A percentile compares a stretch with the other conserved stretches of the same genome.
phyloP scores from a whole-genome alignment of 2,329 filamentous ascomycete genomes.

The Fusarium hostae region DNA sequence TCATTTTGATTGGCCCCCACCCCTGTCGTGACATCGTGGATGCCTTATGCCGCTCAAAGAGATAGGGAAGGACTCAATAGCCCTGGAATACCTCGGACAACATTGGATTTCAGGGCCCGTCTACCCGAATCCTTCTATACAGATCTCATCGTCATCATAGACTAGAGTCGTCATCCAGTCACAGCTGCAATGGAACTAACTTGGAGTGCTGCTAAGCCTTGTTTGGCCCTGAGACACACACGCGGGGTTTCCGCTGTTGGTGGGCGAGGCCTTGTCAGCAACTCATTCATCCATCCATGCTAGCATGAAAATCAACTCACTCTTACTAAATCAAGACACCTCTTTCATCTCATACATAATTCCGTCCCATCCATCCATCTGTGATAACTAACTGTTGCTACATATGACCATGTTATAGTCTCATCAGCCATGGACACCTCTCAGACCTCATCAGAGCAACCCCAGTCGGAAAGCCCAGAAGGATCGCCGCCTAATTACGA shows the following conservation, averaged over 20 bases:
- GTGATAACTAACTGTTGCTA: not conserved
- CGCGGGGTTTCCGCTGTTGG: conserved; percentile 26
- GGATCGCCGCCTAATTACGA: conserved; percentile 19
- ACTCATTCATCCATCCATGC: not conserved
- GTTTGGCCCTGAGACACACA: conserved; percentile 19
- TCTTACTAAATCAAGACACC: not conserved
- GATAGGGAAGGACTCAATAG: not conserved
- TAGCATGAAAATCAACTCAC: not conserved
- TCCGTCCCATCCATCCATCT: not conserved
- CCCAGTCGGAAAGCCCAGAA: conserved; percentile 22
- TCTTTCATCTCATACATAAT: not conserved
- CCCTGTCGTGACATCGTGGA: too few species aligned
- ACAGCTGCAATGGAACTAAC: conserved; percentile 3
- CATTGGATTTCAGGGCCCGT: not conserved
- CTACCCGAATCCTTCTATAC: not conserved
- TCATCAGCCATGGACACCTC: conserved; percentile 20
- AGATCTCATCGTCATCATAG: conserved; percentile 29
- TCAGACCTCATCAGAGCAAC: not conserved
- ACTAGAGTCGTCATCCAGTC: conserved; percentile 26
- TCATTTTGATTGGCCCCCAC: too few species aligned
- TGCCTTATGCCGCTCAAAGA: too few species aligned
- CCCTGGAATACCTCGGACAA: not conserved
- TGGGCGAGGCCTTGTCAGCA: conserved; percentile 12
- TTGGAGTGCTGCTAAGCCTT: conserved; percentile 16
- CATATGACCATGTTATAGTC: conserved; percentile 5